Conservation (phyloP, 176 grass and related monocot species). For the Ampelocalamus luodianensis region DNA sequence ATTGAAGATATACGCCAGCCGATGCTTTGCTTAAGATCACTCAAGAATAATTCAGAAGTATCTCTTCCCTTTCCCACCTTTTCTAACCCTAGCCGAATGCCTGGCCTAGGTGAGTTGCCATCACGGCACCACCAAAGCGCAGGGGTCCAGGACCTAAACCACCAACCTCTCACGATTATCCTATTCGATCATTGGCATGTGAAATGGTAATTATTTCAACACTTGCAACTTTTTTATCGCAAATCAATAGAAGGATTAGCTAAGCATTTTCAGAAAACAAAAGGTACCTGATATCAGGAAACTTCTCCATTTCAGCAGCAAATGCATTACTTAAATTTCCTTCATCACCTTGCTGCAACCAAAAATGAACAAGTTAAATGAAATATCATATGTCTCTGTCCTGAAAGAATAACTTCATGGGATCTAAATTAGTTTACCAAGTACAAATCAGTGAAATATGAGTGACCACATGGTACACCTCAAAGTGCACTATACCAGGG, state of each 20-base stretch:
- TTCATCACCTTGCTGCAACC: constrained; percentile 87
- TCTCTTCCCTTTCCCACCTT: too few species aligned
- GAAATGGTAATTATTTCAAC: constrained; percentile 32
- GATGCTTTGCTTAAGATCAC: too few species aligned
- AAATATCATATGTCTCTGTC: constrained; percentile 9
- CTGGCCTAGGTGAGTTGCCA: too few species aligned
- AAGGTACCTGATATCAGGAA: constrained; percentile 70
- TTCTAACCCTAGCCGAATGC: too few species aligned
- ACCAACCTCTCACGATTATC: too few species aligned
- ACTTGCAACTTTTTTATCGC: constrained; percentile 22
- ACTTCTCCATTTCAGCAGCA: constrained; percentile 79
- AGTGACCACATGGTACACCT: background rate
- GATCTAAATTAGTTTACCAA: constrained; percentile 28
- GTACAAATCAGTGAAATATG: background rate
- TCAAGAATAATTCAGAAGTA: too few species aligned
- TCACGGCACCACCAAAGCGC: too few species aligned
- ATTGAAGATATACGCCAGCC: too few species aligned
- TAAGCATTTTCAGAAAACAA: constrained; percentile 40
- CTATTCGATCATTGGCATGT: too few species aligned
- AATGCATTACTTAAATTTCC: constrained; percentile 79
- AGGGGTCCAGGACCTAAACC: too few species aligned
- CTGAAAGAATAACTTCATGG: constrained; percentile 11
- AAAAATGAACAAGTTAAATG: constrained; percentile 37
- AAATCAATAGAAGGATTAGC: constrained; percentile 27
- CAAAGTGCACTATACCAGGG: background rate